Conservation (phyloP, 768 basidiomycete species). For the Macrolepiota albuminosa region DNA sequence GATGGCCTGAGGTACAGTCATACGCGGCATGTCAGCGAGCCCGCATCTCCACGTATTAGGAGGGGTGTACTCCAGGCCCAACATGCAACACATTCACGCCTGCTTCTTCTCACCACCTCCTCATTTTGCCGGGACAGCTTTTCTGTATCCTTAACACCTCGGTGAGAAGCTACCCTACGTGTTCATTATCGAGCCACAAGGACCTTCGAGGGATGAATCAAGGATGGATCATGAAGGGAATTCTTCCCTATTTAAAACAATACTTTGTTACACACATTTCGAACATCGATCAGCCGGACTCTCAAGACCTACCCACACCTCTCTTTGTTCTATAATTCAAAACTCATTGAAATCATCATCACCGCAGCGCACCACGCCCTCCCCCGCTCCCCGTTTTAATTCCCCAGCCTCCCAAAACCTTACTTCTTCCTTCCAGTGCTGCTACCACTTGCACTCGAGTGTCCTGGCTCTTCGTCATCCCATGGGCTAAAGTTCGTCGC, state of each 20-base stretch:
- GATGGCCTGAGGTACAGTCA: not conserved
- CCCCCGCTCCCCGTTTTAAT: conserved; percentile 4
- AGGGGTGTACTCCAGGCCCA: not conserved
- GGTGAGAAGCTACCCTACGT: not conserved
- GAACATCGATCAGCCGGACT: conserved; percentile 12
- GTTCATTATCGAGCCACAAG: conserved; percentile 8
- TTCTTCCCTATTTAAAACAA: conserved; percentile 6
- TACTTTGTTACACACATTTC: conserved; percentile 17
- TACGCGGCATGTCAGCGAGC: not conserved
- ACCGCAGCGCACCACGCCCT: not conserved
- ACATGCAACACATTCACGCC: not conserved
- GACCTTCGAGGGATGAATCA: not conserved
- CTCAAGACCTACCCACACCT: conserved; percentile 11
- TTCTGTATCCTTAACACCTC: not conserved
- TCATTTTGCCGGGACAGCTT: not conserved
- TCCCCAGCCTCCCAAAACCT: conserved; percentile 1
- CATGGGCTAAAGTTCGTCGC: conserved; percentile 76
- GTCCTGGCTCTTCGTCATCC: conserved; percentile 62
- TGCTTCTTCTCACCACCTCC: not conserved
- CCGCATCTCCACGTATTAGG: not conserved
- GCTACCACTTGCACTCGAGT: conserved; percentile 6
- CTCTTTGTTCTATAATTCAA: conserved; percentile 17
- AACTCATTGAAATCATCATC: conserved; percentile 6
- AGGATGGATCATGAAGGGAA: conserved; percentile 5
- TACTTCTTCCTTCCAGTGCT: conserved; percentile 12